Evolutionary conservation across 345 rosid genomes (phyloP).

Genomic region (Eucalyptus sp.): DNA sequence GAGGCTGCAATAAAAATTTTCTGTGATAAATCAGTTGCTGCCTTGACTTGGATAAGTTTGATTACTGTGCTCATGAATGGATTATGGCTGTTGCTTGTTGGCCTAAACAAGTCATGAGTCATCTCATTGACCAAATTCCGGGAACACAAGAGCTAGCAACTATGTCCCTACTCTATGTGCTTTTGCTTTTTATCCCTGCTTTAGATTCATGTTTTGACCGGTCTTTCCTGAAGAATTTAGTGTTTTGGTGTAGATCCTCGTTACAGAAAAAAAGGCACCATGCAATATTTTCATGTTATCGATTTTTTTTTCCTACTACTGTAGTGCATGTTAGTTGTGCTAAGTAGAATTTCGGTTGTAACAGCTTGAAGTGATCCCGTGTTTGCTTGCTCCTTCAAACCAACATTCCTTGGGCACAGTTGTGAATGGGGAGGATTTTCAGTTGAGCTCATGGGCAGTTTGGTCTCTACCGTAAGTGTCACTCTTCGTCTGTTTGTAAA

Average conservation of each 20-base stretch:
- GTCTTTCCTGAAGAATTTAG: not conserved
- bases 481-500: not conserved
- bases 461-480: slow-evolving; percentile 79
- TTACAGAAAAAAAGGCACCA: not conserved
- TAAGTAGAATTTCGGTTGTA: slow-evolving; percentile 9
- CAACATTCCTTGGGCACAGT: slow-evolving; percentile 14
- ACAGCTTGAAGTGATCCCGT: slow-evolving; percentile 86
- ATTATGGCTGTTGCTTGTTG: not conserved
- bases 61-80: not conserved
- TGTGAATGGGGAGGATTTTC: slow-evolving; percentile 14
- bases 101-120: not conserved
- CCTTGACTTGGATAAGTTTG: not conserved
- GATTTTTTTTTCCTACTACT: not conserved
- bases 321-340: not conserved
- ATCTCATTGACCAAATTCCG: not conserved
- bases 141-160: not conserved
- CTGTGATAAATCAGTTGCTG: not conserved
- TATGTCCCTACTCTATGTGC: not conserved
- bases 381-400: slow-evolving; percentile 56
- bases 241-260: not conserved
- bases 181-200: not conserved
- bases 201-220: not conserved
- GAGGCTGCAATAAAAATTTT: not conserved
- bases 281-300: not conserved
- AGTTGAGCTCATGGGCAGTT: slow-evolving; percentile 39